These are phyloP conservation scores for Hyaloscypha bicolor DNA, from an alignment of 495 filamentous ascomycete species.

Conservation along the genomic window DNA sequence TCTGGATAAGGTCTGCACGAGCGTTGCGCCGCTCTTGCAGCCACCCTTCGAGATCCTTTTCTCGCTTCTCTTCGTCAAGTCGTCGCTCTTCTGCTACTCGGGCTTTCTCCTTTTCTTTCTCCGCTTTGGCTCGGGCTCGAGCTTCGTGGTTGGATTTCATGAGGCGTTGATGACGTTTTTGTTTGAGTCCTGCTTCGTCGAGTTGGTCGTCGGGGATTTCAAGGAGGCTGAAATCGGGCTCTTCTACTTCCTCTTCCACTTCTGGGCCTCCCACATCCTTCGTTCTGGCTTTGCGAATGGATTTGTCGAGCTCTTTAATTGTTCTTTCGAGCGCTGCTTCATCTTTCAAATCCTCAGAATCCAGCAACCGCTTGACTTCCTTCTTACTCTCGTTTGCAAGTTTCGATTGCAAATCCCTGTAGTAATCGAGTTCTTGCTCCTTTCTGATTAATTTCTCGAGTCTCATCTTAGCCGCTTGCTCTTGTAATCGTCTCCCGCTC, in stretches of 20 bases:
- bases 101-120: slow-evolving; percentile 90
- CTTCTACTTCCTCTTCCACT: slow-evolving; percentile 72
- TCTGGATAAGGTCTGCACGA: slow-evolving; percentile 71
- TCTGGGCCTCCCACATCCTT: slow-evolving; percentile 88
- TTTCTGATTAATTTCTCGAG: slow-evolving; percentile 93
- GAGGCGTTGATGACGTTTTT: slow-evolving; percentile 88
- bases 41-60: slow-evolving; percentile 86
- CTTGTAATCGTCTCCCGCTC: slow-evolving; percentile 86
- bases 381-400: slow-evolving; percentile 76
- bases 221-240: slow-evolving; percentile 81
- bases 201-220: slow-evolving; percentile 90
- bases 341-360: slow-evolving; percentile 89
- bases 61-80: slow-evolving; percentile 78
- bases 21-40: slow-evolving; percentile 75
- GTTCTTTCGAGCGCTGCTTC: slow-evolving; percentile 77
- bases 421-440: slow-evolving; percentile 94
- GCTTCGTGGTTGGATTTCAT: slow-evolving; percentile 95
- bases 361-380: slow-evolving; percentile 79
- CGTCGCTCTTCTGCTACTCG: slow-evolving; percentile 80
- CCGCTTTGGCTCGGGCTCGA: slow-evolving; percentile 84
- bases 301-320: slow-evolving; percentile 85
- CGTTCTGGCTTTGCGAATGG: slow-evolving; percentile 83
- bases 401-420: slow-evolving; percentile 73
- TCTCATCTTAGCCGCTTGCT: slow-evolving; percentile 95
- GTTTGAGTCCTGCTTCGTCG: slow-evolving; percentile 85